Evolutionary conservation across 179 eudicot species (phyloP), one percentile per base, ranked within the genome.

Genomic region (Corrigiola litoralis): DNA sequence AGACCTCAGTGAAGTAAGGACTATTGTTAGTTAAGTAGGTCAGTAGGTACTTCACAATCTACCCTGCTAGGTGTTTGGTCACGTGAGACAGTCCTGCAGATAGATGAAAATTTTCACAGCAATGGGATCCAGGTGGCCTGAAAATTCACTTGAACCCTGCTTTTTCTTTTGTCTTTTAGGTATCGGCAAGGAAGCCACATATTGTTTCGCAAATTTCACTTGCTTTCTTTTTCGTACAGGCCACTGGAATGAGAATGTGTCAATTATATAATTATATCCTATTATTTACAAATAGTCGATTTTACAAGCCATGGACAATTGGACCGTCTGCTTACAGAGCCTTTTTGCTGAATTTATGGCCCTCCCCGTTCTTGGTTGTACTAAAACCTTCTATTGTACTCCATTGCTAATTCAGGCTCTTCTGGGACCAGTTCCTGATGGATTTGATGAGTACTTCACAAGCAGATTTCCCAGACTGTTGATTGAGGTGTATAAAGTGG

Each of bases 351-450:
- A n/a, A n/a, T n/a, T n/a, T n/a, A n/a, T n/a, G n/a, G n/a, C n/a
- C n/a, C n/a, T n/a, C n/a, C n/a, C n/a, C n/a, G n/a, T 8, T n/a
- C 6, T 33, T 13, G 18, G 29, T 51, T 36, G 49, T 49, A 9
- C 58, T 28, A 31, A 18, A 18, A 29, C 18, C 12, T 45, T 41
- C 21, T 41, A n/a, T n/a, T n/a, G n/a, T n/a, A n/a, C n/a, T 58
- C 21, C 21, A 18, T 10, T 23, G 9, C 38, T 54, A 36, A 21
- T 73, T 72, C 90, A 92, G 98, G 84, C 79, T 33, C 75, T 89
- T 42, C 69, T 92, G 32, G 98, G 98, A 69, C 14, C 86, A 0
- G 84, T 89, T 9, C 98, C 98, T 13, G 95, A 92, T 79, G 98
- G 96, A 74, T 92, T 85, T 67, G 82, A 89, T 59, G 77, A 75